Conservation (phyloP, 2,329 filamentous ascomycete species). For the Penicillium sp. region DNA sequence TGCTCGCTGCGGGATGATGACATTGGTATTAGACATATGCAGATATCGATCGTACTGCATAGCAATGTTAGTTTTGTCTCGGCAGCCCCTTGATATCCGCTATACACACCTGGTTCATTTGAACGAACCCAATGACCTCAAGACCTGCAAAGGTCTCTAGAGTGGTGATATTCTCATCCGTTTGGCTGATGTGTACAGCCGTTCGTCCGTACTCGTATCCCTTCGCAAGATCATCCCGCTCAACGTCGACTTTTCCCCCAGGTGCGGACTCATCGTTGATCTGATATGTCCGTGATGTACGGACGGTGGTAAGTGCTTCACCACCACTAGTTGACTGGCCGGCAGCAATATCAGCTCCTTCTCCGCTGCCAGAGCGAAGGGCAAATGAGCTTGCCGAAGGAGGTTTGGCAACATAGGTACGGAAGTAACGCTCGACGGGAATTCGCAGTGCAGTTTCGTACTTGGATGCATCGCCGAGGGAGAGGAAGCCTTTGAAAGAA, state of each 20-base stretch:
- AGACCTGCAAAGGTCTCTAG: constrained; percentile 75
- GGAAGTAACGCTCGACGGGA: constrained; percentile 86
- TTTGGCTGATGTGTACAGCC: constrained; percentile 83
- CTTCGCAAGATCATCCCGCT: constrained; percentile 81
- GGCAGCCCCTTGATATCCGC: background rate
- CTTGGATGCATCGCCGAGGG: constrained; percentile 72
- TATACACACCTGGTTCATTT: constrained; percentile 62
- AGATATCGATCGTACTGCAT: constrained; percentile 77
- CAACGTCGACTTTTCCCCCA: constrained; percentile 79
- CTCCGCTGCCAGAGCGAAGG: constrained; percentile 49
- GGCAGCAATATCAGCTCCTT: constrained; percentile 41
- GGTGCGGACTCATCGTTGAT: constrained; percentile 73
- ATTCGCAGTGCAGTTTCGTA: constrained; percentile 78
- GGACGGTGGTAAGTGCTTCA: constrained; percentile 66
- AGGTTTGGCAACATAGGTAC: constrained; percentile 74
- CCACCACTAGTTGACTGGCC: constrained; percentile 32
- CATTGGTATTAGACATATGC: constrained; percentile 76
- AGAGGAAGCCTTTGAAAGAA: constrained; percentile 76
- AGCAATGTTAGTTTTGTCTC: background rate
- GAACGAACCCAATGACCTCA: constrained; percentile 84
- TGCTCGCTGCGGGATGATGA: constrained; percentile 73
- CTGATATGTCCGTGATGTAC: constrained; percentile 75
- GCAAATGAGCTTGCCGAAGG: constrained; percentile 78
- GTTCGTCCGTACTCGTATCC: constrained; percentile 94
- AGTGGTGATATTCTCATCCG: constrained; percentile 85